Conservation (phyloP, 2,329 filamentous ascomycete genomes). For the Xylariaceae sp. region DNA sequence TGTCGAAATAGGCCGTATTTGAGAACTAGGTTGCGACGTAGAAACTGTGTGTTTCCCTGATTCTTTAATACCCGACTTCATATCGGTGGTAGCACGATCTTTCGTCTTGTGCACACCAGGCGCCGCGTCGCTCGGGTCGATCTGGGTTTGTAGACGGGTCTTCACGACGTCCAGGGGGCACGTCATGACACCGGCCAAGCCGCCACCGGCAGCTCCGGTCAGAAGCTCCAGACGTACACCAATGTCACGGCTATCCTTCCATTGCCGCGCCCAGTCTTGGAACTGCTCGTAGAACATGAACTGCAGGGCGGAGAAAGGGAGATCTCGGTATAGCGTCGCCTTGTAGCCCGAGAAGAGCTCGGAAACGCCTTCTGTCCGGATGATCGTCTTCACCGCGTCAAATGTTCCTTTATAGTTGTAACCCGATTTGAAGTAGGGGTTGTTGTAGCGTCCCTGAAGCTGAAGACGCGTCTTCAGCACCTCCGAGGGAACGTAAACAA, state of each 20-base stretch:
- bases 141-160: conserved; percentile 90
- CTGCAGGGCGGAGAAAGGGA: conserved; percentile 93
- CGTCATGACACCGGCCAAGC: conserved; percentile 87
- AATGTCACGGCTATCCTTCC: conserved; percentile 76
- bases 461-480: conserved; percentile 96
- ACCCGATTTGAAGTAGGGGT: conserved; percentile 85
- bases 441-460: conserved; percentile 90
- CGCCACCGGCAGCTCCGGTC: conserved; percentile 84
- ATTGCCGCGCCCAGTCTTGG: conserved; percentile 71
- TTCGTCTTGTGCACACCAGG: conserved; percentile 27
- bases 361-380: conserved; percentile 71
- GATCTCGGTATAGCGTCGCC: conserved; percentile 86
- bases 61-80: conserved; percentile 26
- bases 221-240: conserved; percentile 79
- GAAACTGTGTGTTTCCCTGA: conserved; percentile 25
- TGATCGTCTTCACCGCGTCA: conserved; percentile 81
- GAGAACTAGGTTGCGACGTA: conserved; percentile 37
- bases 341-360: conserved; percentile 97
- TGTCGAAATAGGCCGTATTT: conserved; percentile 76
- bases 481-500: conserved; percentile 94
- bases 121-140: conserved; percentile 44
- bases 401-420: conserved; percentile 90
- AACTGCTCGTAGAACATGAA: conserved; percentile 99
- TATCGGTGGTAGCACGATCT: conserved; percentile 23
- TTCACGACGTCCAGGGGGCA: conserved; percentile 97